Evolutionary conservation across 352 stramenopile genomes (phyloP).

Genomic region (Phytophthora cryptogea): DNA sequence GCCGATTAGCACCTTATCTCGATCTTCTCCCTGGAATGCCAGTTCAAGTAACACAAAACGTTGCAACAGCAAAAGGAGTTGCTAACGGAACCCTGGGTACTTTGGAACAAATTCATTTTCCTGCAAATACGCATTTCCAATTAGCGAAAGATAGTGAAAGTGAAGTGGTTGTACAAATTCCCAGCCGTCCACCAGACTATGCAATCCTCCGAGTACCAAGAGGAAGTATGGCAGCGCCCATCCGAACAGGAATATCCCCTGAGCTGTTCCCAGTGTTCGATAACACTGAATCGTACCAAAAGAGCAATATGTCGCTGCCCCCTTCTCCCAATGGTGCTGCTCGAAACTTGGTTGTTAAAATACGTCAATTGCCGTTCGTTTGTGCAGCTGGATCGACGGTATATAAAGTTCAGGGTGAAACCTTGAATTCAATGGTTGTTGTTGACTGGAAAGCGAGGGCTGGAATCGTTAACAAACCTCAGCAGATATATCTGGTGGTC

Average conservation of each 20-base stretch:
- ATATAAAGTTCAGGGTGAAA: too few relatives aligned
- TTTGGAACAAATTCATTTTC: background rate
- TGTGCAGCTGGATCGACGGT: slow-evolving; percentile 2
- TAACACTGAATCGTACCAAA: background rate
- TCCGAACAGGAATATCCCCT: background rate
- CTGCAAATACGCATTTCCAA: background rate
- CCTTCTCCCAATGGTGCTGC: background rate
- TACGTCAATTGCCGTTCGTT: background rate
- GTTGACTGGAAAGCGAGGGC: background rate
- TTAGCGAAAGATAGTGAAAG: background rate
- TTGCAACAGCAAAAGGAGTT: too few relatives aligned
- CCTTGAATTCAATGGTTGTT: too few relatives aligned
- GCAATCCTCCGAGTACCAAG: background rate
- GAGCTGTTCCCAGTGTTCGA: slow-evolving; percentile 4
- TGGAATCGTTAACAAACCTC: background rate
- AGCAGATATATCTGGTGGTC: background rate
- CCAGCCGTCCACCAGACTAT: slow-evolving; percentile 1
- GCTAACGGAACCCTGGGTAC: background rate
- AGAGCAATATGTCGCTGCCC: background rate
- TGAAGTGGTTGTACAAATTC: background rate
- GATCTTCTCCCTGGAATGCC: too few relatives aligned
- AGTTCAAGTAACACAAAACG: too few relatives aligned
- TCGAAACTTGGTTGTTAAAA: background rate
- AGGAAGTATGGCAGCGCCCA: background rate
- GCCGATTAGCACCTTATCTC: background rate